Base-by-base conservation (phyloP, 805 yeast species). In the Candida endomychidarum region DNA sequence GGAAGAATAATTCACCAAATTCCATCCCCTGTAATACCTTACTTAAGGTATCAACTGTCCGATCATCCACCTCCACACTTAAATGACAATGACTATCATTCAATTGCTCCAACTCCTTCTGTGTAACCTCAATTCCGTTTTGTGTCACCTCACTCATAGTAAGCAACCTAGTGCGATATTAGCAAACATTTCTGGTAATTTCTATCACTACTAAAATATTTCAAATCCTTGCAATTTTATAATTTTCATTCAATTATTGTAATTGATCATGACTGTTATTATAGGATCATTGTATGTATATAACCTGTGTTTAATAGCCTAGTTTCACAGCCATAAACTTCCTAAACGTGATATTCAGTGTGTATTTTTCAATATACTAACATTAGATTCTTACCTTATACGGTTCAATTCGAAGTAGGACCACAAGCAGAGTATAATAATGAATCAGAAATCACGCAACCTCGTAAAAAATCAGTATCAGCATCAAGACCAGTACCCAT, bases 251-350 rank as follows among this genome's bases (percentile, higher is more conserved):
- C n/a, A n/a, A n/a, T n/a, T n/a, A n/a, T n/a, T n/a, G n/a, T n/a
- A n/a, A n/a, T n/a, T n/a, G n/a, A n/a, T n/a, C n/a, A 83, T 83
- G 90, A 78, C 87, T 8, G 67, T 83, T 18, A 77, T 81, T 30
- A 76, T 84, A 19, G 89, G 85, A 11, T 80, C 91, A 11, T 64
- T 84, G 78, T 77, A 72, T 51, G 83, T 77, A 47, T 15, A 11
- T 8, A 18, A 4, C 16, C 8, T 17, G 12, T 5, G 21, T 28
- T 17, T n/a, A n/a, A n/a, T n/a, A n/a, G n/a, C n/a, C n/a, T n/a
- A n/a, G n/a, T n/a, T n/a, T n/a, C n/a, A n/a, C n/a, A n/a, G n/a
- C n/a, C n/a, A n/a, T n/a, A n/a, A n/a, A n/a, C n/a, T n/a, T n/a
- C n/a, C n/a, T n/a, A n/a, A n/a, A n/a, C n/a, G n/a, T n/a, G n/a